Evolutionary conservation across 2,329 filamentous ascomycete genomes (phyloP).

Genomic region (Penicillium nordicum): DNA sequence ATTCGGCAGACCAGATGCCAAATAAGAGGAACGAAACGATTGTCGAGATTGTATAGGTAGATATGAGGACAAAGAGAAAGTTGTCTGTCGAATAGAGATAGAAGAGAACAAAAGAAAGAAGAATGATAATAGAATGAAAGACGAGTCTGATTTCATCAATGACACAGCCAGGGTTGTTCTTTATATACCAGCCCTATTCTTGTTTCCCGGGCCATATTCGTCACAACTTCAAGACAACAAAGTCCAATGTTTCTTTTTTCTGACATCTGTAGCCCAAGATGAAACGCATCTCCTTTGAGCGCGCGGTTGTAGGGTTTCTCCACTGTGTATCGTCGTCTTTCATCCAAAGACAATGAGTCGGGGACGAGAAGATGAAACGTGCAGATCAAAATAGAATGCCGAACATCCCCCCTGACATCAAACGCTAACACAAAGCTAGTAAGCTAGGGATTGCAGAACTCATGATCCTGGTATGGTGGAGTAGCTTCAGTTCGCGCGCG

Average conservation of each 20-base stretch:
- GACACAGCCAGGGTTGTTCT: neutral
- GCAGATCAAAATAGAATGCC: slow-evolving; percentile 10
- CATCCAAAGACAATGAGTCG: slow-evolving; percentile 9
- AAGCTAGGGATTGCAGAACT: neutral
- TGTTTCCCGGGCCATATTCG: neutral
- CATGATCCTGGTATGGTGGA: neutral
- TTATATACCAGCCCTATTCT: slow-evolving; percentile 14
- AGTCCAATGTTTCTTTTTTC: slow-evolving; percentile 16
- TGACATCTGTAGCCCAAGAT: slow-evolving; percentile 3
- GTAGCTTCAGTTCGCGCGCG: slow-evolving; percentile 24
- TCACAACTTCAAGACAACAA: slow-evolving; percentile 1
- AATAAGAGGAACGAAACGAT: slow-evolving; percentile 1
- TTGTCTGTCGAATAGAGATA: neutral
- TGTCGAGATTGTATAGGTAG: slow-evolving; percentile 6
- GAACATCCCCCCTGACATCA: neutral
- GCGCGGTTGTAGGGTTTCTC: slow-evolving; percentile 10
- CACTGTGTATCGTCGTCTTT: slow-evolving; percentile 9
- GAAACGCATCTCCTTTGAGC: slow-evolving; percentile 16
- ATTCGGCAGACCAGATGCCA: slow-evolving; percentile 19
- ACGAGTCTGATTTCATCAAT: slow-evolving; percentile 2
- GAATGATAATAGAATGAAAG: slow-evolving; percentile 8
- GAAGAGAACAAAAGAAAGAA: slow-evolving; percentile 13
- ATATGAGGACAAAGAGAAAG: slow-evolving; percentile 8
- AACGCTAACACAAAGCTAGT: neutral
- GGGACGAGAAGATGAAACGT: slow-evolving; percentile 18